Base-by-base conservation (phyloP, 202 grass and related monocot genomes). In the Setaria viridis region DNA sequence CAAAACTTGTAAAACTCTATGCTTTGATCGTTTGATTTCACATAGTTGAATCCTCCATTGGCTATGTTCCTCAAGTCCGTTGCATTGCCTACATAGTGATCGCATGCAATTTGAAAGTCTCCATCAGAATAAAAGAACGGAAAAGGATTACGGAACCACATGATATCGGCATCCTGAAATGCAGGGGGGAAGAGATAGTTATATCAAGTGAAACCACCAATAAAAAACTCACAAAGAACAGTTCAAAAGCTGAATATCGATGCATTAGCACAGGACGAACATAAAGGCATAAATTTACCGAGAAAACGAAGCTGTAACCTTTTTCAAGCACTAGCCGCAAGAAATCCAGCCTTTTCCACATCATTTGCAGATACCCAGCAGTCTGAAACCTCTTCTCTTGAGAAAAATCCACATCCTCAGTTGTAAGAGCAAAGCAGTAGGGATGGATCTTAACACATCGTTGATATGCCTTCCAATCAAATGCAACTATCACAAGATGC, bases 1-100 rank as follows among this genome's bases (percentile, higher is more conserved):
- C 94, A 95, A 78, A 93, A 93, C 66, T 88, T 93, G 87, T 91
- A 95, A 2, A 95, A 91, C 81, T 93, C 82, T 91, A 93, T 93
- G 70, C 74, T 96, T 88, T 82, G 80, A 32, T 96, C 89, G 53
- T 93, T 96, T 34, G 87, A 88, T 57, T 83, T 96, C 77, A 93
- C 93, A 84, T 89, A 93, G 72, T 92, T 90, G 80, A 95, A 95
- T 62, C 93, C 89, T 78, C 85, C 89, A 86, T 91, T 96, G 64
- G 89, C 84, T 16, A 74, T 90, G 70, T 91, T 96, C 60, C 84
- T 89, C 88, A 93, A 88, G 78, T 93, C 91, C 50, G 80, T 93
- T 39, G 94, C 71, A 81, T 93, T 86, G 70, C 91, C 94, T 62
- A 89, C 73, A 14, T 93, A 93, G 80, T 88, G 94, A 82, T 93